Base-by-base conservation (phyloP, 1,284 basidiomycete species). In the Cryptococcus sp. region DNA sequence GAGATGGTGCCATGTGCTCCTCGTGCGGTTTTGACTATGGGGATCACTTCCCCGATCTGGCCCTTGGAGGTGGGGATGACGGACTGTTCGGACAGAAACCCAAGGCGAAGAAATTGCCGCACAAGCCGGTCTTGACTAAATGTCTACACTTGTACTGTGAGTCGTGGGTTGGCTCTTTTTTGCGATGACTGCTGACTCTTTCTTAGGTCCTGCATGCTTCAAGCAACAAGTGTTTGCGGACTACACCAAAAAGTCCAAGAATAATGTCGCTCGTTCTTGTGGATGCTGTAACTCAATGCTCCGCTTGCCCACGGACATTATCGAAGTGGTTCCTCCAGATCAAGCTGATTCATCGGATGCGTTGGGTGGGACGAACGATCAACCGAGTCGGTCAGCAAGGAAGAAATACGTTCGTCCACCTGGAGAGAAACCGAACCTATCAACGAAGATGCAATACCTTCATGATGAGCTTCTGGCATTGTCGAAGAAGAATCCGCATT, bases 91-190 rank as follows among this genome's bases (percentile, higher is more conserved):
- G 62, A 46, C 68, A 69, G 54, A 69, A 69, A 54, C 46, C 52
- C 7, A 73, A 70, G 50, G 26, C 48, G 8, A 74, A 71, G 52
- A 71, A 70, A 51, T 54, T 66, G 46, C 44, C 62, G 8, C 53
- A 50, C 20, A 70, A 69, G 41, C 73, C 74, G 1, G 79, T 96
- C 49, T 78, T 99, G 68, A 97, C 96, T 7, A 85, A 88, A 57
- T 99, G 96, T 77, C 89, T 93, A 70, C 96, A 99, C 76, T 81
- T 98, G 34, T 94, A 91, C 76, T 97, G 93, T 81, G 70, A 69
- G 75, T 13, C 19, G 49, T 25, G 39, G 19, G 29, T 26, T 44
- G 17, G n/a, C 38, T 22, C 0, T 41, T 1, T 20, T 13, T 17
- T 19, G 23, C 19, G 38, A 3, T 17, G 34, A 34, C 5, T 34